A percentile compares a stretch with the other conserved stretches of the same genome.
Evolutionary conservation across 495 filamentous ascomycete genomes (phyloP).

Genomic region (Aspergillus diversus): DNA sequence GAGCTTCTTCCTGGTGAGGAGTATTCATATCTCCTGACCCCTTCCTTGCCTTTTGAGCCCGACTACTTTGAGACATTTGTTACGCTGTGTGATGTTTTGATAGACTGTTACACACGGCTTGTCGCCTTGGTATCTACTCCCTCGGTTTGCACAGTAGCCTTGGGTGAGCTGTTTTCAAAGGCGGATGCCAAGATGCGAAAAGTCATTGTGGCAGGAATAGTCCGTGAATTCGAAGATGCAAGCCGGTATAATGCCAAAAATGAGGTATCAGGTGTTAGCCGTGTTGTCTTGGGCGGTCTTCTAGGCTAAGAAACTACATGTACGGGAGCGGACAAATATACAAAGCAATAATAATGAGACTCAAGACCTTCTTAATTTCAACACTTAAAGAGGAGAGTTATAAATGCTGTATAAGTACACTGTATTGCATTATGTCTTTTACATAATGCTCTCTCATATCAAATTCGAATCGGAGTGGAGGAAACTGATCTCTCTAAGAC

Average conservation of each 20-base stretch:
- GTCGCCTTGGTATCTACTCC: slow-evolving; percentile 70
- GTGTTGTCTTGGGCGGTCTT: slow-evolving; percentile 86
- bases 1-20: slow-evolving; percentile 70
- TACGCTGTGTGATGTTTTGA: slow-evolving; percentile 94
- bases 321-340: background rate
- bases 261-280: slow-evolving; percentile 82
- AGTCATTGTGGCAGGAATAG: slow-evolving; percentile 78
- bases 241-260: slow-evolving; percentile 72
- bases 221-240: slow-evolving; percentile 91
- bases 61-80: slow-evolving; percentile 97
- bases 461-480: slow-evolving; percentile 1
- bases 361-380: background rate
- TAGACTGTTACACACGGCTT: slow-evolving; percentile 86
- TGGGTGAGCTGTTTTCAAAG: slow-evolving; percentile 82
- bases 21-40: slow-evolving; percentile 86
- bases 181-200: slow-evolving; percentile 84
- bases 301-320: slow-evolving; percentile 58
- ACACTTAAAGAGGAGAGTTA: background rate
- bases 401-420: slow-evolving; percentile 7
- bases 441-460: slow-evolving; percentile 10
- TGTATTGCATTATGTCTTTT: slow-evolving; percentile 9
- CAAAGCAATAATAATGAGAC: background rate
- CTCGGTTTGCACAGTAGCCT: slow-evolving; percentile 64
- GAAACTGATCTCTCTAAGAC: background rate
- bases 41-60: slow-evolving; percentile 92